Evolutionary conservation across 495 filamentous ascomycete genomes (phyloP), one percentile per base, ranked within the genome.

Genomic region (Lasiosphaeria miniovina): DNA sequence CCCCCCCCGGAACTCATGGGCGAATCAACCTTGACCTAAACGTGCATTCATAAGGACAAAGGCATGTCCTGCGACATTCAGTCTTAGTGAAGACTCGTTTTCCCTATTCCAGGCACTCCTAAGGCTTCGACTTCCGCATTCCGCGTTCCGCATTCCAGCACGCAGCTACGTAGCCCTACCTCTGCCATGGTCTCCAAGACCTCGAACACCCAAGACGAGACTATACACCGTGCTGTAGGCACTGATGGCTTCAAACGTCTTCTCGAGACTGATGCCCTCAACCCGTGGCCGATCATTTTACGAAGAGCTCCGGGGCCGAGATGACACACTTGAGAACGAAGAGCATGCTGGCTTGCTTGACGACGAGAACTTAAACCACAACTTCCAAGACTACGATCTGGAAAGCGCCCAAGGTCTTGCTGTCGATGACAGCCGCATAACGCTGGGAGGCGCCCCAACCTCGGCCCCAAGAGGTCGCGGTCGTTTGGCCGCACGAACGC

Each of bases 331-430:
- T 11, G 89, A 92, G 65, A 48, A 84, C 52, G 90, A 91, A 68
- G 83, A 88, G 57, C 83, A 81, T 55, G 83, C 82, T 14, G 88
- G 85, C n/a, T 74, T 90, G 66, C 65, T 89, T 49, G 87, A 90
- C 68, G 88, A 88, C 60, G 86, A 89, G 62, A 89, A 88, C 57
- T 64, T 88, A 4, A 80, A 81, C 35, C 81, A 84, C 40, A 71
- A 81, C 49, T 92, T 89, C 65, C 85, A 85, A 54, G 86, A 90
- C 51, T 81, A 86, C 34, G 90, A 95, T 60, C 77, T 92, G 3
- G 84, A 86, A 9, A 66, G 75, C 61, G 75, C 70, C 50, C 83
- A 88, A 52, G 85, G 82, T 10, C 73, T 88, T 35, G 82, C 79
- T 34, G 83, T 90, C 60, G 88, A 86, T 34, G 81, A 84, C 41